phyloP scores from a whole-genome alignment of 2,329 filamentous ascomycete genomes.

The Sporothrix variecibatus region DNA sequence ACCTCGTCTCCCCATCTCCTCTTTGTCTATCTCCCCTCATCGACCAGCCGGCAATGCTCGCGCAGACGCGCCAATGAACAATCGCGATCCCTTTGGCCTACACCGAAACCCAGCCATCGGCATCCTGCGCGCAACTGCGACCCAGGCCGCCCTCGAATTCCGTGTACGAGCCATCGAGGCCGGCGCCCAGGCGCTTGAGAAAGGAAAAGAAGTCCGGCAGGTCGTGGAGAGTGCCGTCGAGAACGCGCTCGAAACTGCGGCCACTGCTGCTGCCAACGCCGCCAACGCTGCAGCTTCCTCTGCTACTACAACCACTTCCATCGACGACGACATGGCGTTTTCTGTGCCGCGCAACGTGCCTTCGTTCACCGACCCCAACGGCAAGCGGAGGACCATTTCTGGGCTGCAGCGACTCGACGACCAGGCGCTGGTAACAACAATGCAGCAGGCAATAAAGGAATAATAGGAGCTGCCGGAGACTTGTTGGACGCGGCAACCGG shows the following conservation, averaged over 20 bases:
- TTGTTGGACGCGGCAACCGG: slow-evolving; percentile 59
- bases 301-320: neutral
- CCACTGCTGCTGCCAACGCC: neutral
- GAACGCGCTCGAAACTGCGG: slow-evolving; percentile 27
- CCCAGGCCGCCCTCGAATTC: slow-evolving; percentile 47
- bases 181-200: slow-evolving; percentile 50
- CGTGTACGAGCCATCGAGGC: slow-evolving; percentile 53
- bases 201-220: slow-evolving; percentile 41
- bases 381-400: slow-evolving; percentile 65
- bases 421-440: slow-evolving; percentile 8
- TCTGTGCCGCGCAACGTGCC: slow-evolving; percentile 69
- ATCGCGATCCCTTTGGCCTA: slow-evolving; percentile 48
- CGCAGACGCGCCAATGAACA: slow-evolving; percentile 40
- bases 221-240: slow-evolving; percentile 33
- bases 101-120: slow-evolving; percentile 43
- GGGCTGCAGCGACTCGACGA: slow-evolving; percentile 51
- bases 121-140: slow-evolving; percentile 52
- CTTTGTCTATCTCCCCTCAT: neutral
- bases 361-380: slow-evolving; percentile 65
- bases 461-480: slow-evolving; percentile 63
- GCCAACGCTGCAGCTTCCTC: slow-evolving; percentile 25
- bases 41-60: slow-evolving; percentile 21
- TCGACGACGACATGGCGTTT: slow-evolving; percentile 61
- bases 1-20: neutral
- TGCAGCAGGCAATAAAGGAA: slow-evolving; percentile 40